Base-by-base conservation (phyloP, 129 eudicot genomes). In the Ambrosia artemisiifolia region DNA sequence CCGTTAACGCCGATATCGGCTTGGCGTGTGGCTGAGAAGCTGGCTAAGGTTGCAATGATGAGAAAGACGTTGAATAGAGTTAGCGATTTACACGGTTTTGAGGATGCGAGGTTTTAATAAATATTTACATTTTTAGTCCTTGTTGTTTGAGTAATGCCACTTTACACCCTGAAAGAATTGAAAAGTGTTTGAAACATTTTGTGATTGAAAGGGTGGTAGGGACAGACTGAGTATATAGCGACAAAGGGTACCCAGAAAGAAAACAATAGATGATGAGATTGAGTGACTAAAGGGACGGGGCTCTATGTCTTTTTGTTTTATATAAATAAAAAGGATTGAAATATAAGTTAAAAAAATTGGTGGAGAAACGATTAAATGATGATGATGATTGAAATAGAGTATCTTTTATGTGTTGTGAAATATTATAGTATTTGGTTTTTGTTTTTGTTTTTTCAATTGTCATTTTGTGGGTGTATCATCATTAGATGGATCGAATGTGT, bases 1-100 rank as follows among this genome's bases (percentile, higher is more conserved):
- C 95, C 96, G 74, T 76, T 93, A 17, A 91, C 96, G 73, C 97
- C 97, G 32, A 88, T 91, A 19, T 95, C 99, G 86, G 99, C 97
- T 84, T 95, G 97, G 99, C 81, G 89, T 46, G 96, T 94, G 69
- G 97, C 97, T 56, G 97, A 91, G 78, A 85, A 88, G 69, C 85
- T 93, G 35, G 98, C 98, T 72, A 93, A 87, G 76, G 92, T 93
- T 2, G 98, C 98, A 3, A 86, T 93, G 1, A 90, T 90, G 96
- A 85, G 92, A 42, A 89, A 93, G 90, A 82, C 96, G 17, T 56
- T 87, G 76, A 93, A 90, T 35, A 79, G 87, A 77, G 97, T 88
- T 67, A 88, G 99, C 82, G 99, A 95, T 80, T 83, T 95, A 62
- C 99, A 95, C 85, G 99, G 99, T 77, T 95, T 95, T 38, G 99